A percentile compares a stretch with the other conserved stretches of the same genome.
phyloP scores from a whole-genome alignment of 176 grass and related monocot species.

The Musa acuminata region DNA sequence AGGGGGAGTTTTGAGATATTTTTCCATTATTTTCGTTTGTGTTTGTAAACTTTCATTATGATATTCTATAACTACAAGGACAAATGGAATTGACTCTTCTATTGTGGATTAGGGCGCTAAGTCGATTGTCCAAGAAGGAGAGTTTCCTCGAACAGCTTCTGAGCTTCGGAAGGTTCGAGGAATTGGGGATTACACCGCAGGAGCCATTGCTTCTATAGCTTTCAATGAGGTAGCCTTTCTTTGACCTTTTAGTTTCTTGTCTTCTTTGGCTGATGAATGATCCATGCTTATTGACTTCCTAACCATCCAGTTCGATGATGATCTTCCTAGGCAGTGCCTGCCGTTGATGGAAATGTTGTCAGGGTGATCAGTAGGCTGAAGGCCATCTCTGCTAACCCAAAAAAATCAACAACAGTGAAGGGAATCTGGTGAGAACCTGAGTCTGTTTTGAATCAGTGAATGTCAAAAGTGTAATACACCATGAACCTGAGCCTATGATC shows the following conservation, averaged over 20 bases:
- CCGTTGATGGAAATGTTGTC: conserved; percentile 87
- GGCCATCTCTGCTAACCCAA: conserved; percentile 73
- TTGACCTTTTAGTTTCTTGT: background rate
- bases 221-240: conserved; percentile 55
- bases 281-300: background rate
- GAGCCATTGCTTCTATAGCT: conserved; percentile 90
- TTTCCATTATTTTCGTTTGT: background rate
- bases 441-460: background rate
- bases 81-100: background rate
- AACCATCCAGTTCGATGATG: background rate
- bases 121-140: conserved; percentile 44
- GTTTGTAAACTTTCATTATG: background rate
- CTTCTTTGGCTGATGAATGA: background rate
- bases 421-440: conserved; percentile 48
- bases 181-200: conserved; percentile 89
- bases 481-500: background rate
- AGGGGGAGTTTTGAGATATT: background rate
- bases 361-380: conserved; percentile 78
- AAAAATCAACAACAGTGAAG: conserved; percentile 69
- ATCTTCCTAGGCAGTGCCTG: conserved; percentile 50
- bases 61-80: background rate
- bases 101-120: conserved; percentile 57
- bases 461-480: background rate
- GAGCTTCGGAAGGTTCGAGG: conserved; percentile 59
- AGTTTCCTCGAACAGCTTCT: conserved; percentile 50